Conservation (phyloP, 73 alveolate species). For the Tetrahymena malaccensis region DNA sequence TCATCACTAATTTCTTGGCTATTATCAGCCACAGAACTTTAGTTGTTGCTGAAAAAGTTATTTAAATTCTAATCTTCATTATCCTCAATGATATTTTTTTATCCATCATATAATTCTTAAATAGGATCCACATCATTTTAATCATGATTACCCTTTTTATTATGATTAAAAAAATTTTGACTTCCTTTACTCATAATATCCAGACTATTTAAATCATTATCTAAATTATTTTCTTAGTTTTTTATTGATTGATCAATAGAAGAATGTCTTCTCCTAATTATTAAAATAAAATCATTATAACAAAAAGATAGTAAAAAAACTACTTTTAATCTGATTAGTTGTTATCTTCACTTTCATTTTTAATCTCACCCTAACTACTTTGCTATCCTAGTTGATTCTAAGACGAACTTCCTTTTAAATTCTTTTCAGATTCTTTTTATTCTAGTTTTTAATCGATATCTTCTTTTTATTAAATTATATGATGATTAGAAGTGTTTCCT, state of each 20-base stretch:
- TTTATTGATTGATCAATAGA: neutral
- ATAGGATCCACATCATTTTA: neutral
- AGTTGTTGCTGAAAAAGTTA: neutral
- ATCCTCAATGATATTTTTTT: neutral
- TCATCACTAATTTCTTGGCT: neutral
- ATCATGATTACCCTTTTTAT: neutral
- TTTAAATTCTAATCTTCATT: neutral
- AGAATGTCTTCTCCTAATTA: neutral
- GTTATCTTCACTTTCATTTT: neutral
- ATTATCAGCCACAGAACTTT: neutral
- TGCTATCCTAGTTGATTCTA: neutral
- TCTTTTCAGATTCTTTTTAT: neutral
- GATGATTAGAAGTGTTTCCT: neutral
- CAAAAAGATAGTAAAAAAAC: too few species aligned
- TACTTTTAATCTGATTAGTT: neutral
- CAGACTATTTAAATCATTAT: neutral
- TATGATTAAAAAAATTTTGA: neutral
- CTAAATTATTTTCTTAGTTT: neutral
- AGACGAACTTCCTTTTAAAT: neutral
- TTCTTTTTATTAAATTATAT: neutral
- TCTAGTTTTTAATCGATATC: neutral
- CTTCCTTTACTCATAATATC: neutral
- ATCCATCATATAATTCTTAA: neutral
- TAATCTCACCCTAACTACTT: neutral
- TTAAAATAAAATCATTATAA: neutral